These are phyloP conservation scores for Liriodendron chinense DNA, from an alignment of 164 flowering plant species.

Conservation along the genomic window DNA sequence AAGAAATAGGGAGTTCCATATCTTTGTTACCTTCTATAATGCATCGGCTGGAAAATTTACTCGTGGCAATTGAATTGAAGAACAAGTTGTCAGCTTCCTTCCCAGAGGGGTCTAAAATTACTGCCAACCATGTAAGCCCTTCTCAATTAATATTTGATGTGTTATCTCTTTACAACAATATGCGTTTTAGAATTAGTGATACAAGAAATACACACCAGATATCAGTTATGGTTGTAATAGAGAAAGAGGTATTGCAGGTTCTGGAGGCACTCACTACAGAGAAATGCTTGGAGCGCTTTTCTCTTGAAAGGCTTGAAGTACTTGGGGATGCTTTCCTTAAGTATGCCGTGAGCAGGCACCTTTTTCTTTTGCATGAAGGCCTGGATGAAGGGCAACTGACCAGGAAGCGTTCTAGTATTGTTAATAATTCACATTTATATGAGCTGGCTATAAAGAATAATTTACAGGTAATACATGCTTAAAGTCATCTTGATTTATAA, in stretches of 20 bases:
- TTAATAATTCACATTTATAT: conserved; percentile 67
- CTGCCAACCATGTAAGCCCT: conserved; percentile 55
- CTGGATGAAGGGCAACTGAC: conserved; percentile 89
- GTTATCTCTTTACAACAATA: not conserved
- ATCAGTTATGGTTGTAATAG: not conserved
- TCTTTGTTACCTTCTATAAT: conserved; percentile 90
- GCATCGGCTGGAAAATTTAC: conserved; percentile 87
- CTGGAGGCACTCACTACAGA: conserved; percentile 96
- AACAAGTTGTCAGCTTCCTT: conserved; percentile 56
- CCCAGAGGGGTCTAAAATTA: conserved; percentile 70
- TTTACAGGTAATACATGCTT: conserved; percentile 58
- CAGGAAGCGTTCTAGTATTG: conserved; percentile 65
- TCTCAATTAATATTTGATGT: not conserved
- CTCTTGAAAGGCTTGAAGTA: conserved; percentile 93
- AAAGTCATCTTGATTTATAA: not conserved
- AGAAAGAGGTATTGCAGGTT: conserved; percentile 39
- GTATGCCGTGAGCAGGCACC: conserved; percentile 76
- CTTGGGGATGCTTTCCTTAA: conserved; percentile 98
- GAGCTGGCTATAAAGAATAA: conserved; percentile 56
- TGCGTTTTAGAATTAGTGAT: not conserved
- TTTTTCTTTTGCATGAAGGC: conserved; percentile 61
- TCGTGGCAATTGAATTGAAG: conserved; percentile 91
- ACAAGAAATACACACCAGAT: not conserved
- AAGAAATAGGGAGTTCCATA: conserved; percentile 89
- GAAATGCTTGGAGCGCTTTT: conserved; percentile 77